phyloP scores from a whole-genome alignment of 257 asterid species.

The Solanum ahanhuiri region DNA sequence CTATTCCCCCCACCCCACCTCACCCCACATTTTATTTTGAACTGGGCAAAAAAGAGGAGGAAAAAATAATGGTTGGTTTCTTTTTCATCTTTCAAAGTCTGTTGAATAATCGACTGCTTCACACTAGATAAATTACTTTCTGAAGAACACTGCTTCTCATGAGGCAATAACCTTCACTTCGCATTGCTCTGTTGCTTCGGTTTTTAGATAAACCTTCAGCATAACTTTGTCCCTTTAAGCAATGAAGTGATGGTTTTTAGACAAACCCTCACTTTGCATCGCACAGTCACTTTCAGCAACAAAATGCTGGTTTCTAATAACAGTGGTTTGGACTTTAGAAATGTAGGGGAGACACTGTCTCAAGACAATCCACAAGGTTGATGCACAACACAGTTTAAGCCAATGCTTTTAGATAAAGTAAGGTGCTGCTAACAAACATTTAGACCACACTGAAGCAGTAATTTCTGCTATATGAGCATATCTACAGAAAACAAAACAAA shows the following conservation, averaged over 20 bases:
- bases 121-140: not conserved
- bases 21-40: not conserved
- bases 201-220: not conserved
- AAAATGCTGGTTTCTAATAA: no score
- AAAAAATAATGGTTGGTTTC: not conserved
- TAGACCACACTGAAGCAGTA: not conserved
- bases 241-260: not conserved
- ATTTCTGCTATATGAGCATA: not conserved
- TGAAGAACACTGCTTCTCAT: not conserved
- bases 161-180: not conserved
- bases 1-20: not conserved
- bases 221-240: not conserved
- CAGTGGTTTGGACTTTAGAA: no score
- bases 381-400: not conserved
- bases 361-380: not conserved
- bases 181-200: not conserved
- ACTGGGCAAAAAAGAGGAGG: not conserved
- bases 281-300: no score
- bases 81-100: not conserved
- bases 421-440: not conserved
- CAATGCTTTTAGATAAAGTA: not conserved
- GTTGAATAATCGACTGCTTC: not conserved
- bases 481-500: not conserved
- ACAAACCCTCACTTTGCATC: not conserved
- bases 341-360: no score